Base-by-base conservation (phyloP, 1,284 basidiomycete species). In the Melampsora americana region DNA sequence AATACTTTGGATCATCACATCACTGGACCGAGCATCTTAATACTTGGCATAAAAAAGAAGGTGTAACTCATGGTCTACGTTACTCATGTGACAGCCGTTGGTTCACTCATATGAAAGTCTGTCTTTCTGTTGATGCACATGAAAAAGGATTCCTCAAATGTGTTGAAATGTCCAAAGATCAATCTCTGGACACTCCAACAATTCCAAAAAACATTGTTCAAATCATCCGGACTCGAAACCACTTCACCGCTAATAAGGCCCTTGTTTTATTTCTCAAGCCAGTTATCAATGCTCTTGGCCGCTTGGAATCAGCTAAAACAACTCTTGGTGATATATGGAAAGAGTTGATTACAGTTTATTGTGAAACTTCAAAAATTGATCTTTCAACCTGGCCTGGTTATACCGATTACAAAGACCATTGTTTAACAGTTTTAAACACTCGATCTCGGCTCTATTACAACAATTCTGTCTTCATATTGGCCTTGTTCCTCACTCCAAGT, bases 221-320 rank as follows among this genome's bases (percentile, higher is more conserved):
- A 61, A 26, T 70, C 1, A 61, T 70, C 18, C 39, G 62, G n/a
- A 32, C 60, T 28, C 32, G 30, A 9, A 28, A 71, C 50, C 69
- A 71, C 69, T 71, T 64, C 44, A 71, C 59, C 2, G 23, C 59
- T 28, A 71, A 71, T 35, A 7, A 71, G 35, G 42, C 59, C 23
- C 69, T 71, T 9, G 69, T 50, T 44, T n/a, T n/a, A n/a, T n/a
- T n/a, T n/a, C n/a, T n/a, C n/a, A n/a, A n/a, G n/a, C n/a, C n/a
- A n/a, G n/a, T n/a, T 20, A n/a, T 56, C 44, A 39, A 28, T 69
- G n/a, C 23, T 23, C 16, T 60, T 2, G 16, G 26, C 56, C 53
- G 30, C 28, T 69, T 69, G 9, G 46, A 69, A 60, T 12, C 18
- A 32, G 5, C 6, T 56, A 20, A 53, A n/a, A n/a, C 30, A 7